phyloP scores from a whole-genome alignment of 2,329 filamentous ascomycete genomes.

The Aspergillus aculeatinus region DNA sequence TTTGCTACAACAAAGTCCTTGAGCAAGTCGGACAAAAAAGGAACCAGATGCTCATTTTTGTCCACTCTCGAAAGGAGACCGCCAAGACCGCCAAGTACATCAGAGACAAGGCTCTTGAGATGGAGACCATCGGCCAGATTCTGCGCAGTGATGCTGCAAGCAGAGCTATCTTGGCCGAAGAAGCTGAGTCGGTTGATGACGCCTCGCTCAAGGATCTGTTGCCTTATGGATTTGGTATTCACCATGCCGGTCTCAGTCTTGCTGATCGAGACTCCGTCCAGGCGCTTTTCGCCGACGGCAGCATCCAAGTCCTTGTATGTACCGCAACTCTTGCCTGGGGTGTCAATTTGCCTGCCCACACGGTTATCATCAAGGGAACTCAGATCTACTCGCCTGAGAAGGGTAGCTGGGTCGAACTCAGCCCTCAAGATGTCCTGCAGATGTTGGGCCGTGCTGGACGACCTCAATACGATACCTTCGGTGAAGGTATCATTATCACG shows the following conservation, averaged over 20 bases:
- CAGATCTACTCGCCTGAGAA: constrained; percentile 98
- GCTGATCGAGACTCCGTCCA: constrained; percentile 94
- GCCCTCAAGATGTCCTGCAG: constrained; percentile 94
- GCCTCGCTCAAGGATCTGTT: constrained; percentile 88
- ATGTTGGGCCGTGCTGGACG: constrained; percentile 97
- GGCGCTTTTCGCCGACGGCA: constrained; percentile 86
- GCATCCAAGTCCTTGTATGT: constrained; percentile 92
- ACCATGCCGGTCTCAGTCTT: constrained; percentile 95
- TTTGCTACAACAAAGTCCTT: constrained; percentile 95
- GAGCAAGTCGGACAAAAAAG: constrained; percentile 91
- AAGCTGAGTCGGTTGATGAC: constrained; percentile 79
- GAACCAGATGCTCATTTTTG: constrained; percentile 98
- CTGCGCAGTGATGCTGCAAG: constrained; percentile 89
- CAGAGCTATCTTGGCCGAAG: constrained; percentile 81
- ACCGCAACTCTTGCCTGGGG: constrained; percentile 99
- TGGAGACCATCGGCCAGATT: constrained; percentile 95
- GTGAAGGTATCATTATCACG: constrained; percentile 98
- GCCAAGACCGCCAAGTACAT: constrained; percentile 97
- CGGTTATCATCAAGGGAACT: constrained; percentile 98
- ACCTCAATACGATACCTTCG: constrained; percentile 95
- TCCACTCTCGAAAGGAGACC: constrained; percentile 97
- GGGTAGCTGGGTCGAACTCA: constrained; percentile 96
- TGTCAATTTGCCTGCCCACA: constrained; percentile 96
- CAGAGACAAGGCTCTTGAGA: constrained; percentile 92
- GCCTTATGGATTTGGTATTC: constrained; percentile 96